Percentiles rank a stretch among this genome's conserved stretches.
These are phyloP conservation scores for Rhodotorula sp. DNA, from an alignment of 1,284 basidiomycete genomes.

Conservation along the genomic window DNA sequence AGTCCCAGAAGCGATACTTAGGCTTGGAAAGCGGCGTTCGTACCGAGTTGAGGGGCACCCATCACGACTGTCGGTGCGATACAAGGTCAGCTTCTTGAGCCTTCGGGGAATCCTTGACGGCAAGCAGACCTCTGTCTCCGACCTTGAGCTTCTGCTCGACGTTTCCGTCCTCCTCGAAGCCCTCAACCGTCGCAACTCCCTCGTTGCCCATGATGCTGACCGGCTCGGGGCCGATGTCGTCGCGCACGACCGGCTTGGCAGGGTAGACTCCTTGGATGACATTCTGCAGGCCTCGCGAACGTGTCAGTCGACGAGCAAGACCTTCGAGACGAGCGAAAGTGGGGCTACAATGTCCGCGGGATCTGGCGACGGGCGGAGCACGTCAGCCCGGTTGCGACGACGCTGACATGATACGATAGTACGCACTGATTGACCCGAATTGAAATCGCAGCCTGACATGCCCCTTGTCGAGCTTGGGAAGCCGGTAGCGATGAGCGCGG, in stretches of 20 bases:
- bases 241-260: constrained; percentile 57
- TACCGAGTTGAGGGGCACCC: constrained; percentile 58
- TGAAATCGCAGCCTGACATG: constrained; percentile 66
- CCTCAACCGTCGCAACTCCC: constrained; percentile 66
- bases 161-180: constrained; percentile 50
- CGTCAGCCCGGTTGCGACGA: not conserved
- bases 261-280: constrained; percentile 80
- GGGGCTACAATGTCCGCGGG: constrained; percentile 33
- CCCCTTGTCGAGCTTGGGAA: constrained; percentile 55
- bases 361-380: constrained; percentile 1
- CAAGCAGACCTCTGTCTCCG: constrained; percentile 61
- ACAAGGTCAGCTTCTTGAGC: not conserved
- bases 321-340: not conserved
- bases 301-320: not conserved
- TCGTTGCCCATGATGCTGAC: constrained; percentile 70
- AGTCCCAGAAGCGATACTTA: not conserved
- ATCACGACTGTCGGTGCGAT: constrained; percentile 57
- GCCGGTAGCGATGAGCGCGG: constrained; percentile 56
- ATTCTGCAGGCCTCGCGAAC: constrained; percentile 51
- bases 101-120: not conserved
- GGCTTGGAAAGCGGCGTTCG: not conserved
- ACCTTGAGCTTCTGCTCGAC: constrained; percentile 57
- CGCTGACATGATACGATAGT: fast-evolving
- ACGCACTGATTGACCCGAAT: constrained; percentile 66
- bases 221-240: constrained; percentile 34